These are phyloP conservation scores for Fusarium siculi DNA, from an alignment of 2,329 filamentous ascomycete species.

Conservation along the genomic window DNA sequence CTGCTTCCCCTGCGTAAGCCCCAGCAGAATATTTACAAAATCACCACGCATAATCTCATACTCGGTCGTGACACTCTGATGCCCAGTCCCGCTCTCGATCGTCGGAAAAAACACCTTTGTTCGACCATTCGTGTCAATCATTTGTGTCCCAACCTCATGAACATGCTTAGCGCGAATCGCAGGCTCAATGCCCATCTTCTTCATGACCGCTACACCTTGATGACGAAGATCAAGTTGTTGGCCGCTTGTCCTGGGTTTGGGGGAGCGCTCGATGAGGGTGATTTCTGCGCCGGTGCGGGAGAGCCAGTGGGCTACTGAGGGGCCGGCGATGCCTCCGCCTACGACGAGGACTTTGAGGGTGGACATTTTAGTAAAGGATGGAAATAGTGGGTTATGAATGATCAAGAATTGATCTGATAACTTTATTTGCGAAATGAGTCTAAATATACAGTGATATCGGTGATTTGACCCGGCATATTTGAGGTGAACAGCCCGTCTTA, in stretches of 20 bases:
- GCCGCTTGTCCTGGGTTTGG: not conserved
- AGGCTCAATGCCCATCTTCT: constrained; percentile 24
- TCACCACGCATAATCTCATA: constrained; percentile 12
- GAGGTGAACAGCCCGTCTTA: not conserved
- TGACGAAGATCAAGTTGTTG: constrained; percentile 20
- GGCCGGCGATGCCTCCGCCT: constrained; percentile 31
- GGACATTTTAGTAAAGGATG: not conserved
- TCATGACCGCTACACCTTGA: constrained; percentile 13
- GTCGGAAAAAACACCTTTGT: not conserved
- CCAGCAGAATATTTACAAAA: constrained; percentile 1
- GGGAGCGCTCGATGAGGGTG: constrained; percentile 22
- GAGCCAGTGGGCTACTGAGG: constrained; percentile 28
- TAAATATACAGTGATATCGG: not conserved
- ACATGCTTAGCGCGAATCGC: constrained; percentile 3
- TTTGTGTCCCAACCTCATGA: not conserved
- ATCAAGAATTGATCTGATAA: not conserved
- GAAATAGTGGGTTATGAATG: not conserved
- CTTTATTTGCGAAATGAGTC: not conserved
- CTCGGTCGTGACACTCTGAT: constrained; percentile 6
- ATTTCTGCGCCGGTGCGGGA: constrained; percentile 19
- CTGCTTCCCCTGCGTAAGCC: not conserved
- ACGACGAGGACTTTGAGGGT: constrained; percentile 27
- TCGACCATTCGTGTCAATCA: not conserved
- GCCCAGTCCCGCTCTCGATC: not conserved
- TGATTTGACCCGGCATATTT: not conserved